A percentile compares a stretch with the other conserved stretches of the same genome.
Evolutionary conservation across 768 basidiomycete species (phyloP).

Genomic region (Lyophyllum decastes): DNA sequence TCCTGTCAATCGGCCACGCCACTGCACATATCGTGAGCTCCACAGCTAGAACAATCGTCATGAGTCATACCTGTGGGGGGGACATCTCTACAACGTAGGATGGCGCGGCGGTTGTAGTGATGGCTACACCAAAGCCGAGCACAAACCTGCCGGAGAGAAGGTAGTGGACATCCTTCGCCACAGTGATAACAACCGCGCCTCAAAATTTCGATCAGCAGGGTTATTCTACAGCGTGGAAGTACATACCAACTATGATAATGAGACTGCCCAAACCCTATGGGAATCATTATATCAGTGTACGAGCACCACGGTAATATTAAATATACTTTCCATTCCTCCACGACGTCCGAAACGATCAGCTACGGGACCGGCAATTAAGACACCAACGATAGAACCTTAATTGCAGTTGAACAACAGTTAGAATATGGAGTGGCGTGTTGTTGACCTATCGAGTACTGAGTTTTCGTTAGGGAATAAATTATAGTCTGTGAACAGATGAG

Average conservation of each 20-base stretch:
- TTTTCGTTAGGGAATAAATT: neutral
- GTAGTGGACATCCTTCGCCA: slow-evolving; percentile 43
- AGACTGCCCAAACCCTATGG: slow-evolving; percentile 38
- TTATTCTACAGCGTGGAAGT: neutral
- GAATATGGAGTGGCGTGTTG: neutral
- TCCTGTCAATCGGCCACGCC: slow-evolving; percentile 53
- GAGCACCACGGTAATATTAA: neutral
- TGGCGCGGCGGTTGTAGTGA: slow-evolving; percentile 43
- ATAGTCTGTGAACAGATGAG: neutral
- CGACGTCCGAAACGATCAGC: slow-evolving; percentile 44
- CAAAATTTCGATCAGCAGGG: neutral
- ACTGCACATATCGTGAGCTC: slow-evolving; percentile 23
- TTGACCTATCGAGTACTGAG: slow-evolving; percentile 42
- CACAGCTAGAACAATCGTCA: neutral
- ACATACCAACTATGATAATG: slow-evolving; percentile 38
- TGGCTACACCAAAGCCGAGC: slow-evolving; percentile 55
- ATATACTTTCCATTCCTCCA: slow-evolving; percentile 40
- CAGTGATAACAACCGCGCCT: slow-evolving; percentile 49
- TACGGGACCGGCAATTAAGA: slow-evolving; percentile 41
- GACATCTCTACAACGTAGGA: slow-evolving; percentile 60
- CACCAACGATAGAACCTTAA: slow-evolving; percentile 36
- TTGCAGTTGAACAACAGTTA: neutral
- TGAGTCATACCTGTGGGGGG: slow-evolving; percentile 45
- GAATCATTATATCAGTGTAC: neutral
- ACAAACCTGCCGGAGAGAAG: slow-evolving; percentile 55